These are phyloP conservation scores for Colletotrichum sp. DNA, from an alignment of 2,329 filamentous ascomycete species.

Conservation along the genomic window DNA sequence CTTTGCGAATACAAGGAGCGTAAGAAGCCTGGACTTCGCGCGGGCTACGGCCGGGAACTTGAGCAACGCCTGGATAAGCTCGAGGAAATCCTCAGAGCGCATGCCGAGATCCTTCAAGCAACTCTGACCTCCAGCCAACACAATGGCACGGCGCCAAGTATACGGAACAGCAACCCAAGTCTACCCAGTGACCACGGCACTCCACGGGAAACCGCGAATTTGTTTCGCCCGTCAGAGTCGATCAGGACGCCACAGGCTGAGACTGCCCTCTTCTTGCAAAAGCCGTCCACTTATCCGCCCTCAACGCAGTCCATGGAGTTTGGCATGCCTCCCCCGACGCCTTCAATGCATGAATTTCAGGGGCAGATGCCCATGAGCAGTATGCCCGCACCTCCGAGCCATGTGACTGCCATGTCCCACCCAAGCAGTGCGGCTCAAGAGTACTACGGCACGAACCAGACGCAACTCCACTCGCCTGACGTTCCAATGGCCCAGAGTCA, in stretches of 20 bases:
- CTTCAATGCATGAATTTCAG: constrained; percentile 56
- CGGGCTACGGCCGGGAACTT: constrained; percentile 74
- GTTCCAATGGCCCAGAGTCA: constrained; percentile 57
- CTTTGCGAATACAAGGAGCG: constrained; percentile 72
- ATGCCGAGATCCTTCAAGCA: constrained; percentile 70
- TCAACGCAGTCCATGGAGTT: constrained; percentile 56
- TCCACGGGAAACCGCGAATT: constrained; percentile 50
- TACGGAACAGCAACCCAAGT: constrained; percentile 56
- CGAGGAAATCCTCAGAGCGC: constrained; percentile 68
- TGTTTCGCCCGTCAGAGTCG: constrained; percentile 57
- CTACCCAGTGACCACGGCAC: constrained; percentile 62
- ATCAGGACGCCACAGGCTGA: constrained; percentile 61
- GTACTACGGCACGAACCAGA: constrained; percentile 51
- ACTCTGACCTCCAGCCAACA: constrained; percentile 49
- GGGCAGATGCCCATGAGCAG: constrained; percentile 46
- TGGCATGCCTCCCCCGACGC: constrained; percentile 49
- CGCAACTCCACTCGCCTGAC: constrained; percentile 61
- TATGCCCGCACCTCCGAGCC: constrained; percentile 39
- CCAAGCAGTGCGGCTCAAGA: constrained; percentile 51
- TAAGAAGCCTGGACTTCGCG: constrained; percentile 69
- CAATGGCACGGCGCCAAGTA: constrained; percentile 41
- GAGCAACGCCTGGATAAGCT: constrained; percentile 75
- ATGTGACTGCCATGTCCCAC: constrained; percentile 38
- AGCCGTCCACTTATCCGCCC: constrained; percentile 55
- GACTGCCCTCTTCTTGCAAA: constrained; percentile 66